Base-by-base conservation (phyloP, 1,139 yeast genomes). In the Scheffersomyces quercinus region DNA sequence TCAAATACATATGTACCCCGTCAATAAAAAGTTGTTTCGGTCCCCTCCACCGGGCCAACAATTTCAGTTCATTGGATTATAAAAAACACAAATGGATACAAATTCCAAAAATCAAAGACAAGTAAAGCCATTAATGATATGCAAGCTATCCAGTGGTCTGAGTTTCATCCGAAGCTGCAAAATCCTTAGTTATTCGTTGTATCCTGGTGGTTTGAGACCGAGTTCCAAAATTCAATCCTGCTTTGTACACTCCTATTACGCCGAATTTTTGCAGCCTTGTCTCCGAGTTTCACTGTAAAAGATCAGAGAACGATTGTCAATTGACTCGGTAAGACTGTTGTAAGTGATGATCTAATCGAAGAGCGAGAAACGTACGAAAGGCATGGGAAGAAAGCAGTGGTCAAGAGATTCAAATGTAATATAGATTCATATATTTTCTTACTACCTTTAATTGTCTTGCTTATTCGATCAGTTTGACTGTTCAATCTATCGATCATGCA, bases 171-270 rank as follows among this genome's bases (percentile, higher is more conserved):
- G 58, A 58, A 4, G 48, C 35, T 5, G 20, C 58, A 3, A 49
- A 52, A 64, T 75, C 28, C 59, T 68, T 36, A 65, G 69, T 30
- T 56, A 67, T 1, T 56, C 71, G 2, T 65, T 65, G 13, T 72
- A 75, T 53, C 83, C 83, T 2, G 83, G 82, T 11, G 49, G 58
- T 30, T 49, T 78, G 31, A 49, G 9, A 64, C 80, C 2, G 79
- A 74, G 4, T 55, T 79, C 28, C 62, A 62, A 30, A 66, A 79
- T 47, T 20, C 26, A 20, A 7, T 3, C 7, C 26, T 20, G 3
- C 8, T 6, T 20, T 20, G 26, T 5, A 4, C 5, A 9, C 64
- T 73, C n/a, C 64, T 77, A 37, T 73, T 53, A 54, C 40, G 54
- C 59, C 7, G 54, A 53, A 38, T 38, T 50, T 54, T 40, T 46